phyloP scores from a whole-genome alignment of 257 asterid genomes.

The Solanum bulbocastanum region DNA sequence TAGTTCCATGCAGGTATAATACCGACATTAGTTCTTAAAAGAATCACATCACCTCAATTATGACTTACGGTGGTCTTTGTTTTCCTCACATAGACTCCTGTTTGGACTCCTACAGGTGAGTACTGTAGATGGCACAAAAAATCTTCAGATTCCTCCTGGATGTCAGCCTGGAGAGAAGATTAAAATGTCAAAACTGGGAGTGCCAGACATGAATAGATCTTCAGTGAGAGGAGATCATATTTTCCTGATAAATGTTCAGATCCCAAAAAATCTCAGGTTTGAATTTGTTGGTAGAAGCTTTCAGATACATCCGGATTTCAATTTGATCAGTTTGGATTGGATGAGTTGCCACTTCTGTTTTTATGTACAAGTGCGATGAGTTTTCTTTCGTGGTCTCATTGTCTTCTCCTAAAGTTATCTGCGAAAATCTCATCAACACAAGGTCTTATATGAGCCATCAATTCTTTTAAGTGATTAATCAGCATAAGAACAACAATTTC shows the following conservation, averaged over 20 bases:
- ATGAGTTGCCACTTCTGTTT: not conserved
- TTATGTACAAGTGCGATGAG: not conserved
- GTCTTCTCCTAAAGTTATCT: not conserved
- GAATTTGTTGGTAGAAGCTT: not conserved
- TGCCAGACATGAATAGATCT: conserved; percentile 71
- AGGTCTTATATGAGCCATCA: not conserved
- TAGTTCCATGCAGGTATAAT: not conserved
- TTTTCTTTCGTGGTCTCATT: not conserved
- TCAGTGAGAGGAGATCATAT: conserved; percentile 77
- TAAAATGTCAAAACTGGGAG: conserved; percentile 67
- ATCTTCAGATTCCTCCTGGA: conserved; percentile 83
- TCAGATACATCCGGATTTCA: not conserved
- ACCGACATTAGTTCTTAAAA: not conserved
- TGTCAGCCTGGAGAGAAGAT: conserved; percentile 80
- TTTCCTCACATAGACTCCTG: not conserved
- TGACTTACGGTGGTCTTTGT: not conserved
- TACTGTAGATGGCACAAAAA: conserved; percentile 76
- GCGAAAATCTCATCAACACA: not conserved
- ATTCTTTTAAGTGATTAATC: not conserved
- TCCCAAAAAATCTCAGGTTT: conserved; percentile 77
- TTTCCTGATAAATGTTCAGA: conserved; percentile 66
- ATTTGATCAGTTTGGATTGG: not conserved
- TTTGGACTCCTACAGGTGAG: conserved; percentile 44
- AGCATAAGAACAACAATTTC: not conserved
- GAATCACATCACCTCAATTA: not conserved